A percentile compares a stretch with the other conserved stretches of the same genome.
phyloP scores from a whole-genome alignment of 2,329 filamentous ascomycete species.

The Neocucurbitaria cava region DNA sequence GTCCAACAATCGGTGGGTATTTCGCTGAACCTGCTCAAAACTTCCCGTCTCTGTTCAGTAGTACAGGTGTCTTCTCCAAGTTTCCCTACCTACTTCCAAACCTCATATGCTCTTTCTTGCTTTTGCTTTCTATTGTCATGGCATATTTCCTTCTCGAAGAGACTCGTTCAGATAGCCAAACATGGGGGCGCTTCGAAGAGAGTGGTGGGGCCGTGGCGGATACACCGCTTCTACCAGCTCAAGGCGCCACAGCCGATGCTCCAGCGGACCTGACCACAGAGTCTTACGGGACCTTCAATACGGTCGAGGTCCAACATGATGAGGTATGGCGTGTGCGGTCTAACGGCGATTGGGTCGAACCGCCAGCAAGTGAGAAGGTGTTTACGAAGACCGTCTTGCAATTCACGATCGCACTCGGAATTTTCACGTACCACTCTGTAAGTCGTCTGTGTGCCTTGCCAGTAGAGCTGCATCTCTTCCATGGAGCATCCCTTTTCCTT shows the following conservation, averaged over 20 bases:
- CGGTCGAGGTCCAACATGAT: slow-evolving; percentile 61
- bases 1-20: slow-evolving; percentile 82
- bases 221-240: slow-evolving; percentile 77
- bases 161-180: slow-evolving; percentile 84
- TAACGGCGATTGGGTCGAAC: slow-evolving; percentile 54
- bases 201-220: slow-evolving; percentile 60
- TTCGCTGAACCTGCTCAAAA: slow-evolving; percentile 79
- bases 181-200: slow-evolving; percentile 52
- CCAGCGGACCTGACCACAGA: slow-evolving; percentile 78
- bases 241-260: slow-evolving; percentile 75
- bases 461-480: background rate
- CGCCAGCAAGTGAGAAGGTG: slow-evolving; percentile 51
- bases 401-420: slow-evolving; percentile 80
- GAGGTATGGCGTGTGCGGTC: slow-evolving; percentile 60
- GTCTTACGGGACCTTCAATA: slow-evolving; percentile 76
- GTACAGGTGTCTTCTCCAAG: slow-evolving; percentile 71
- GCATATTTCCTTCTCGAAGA: slow-evolving; percentile 86
- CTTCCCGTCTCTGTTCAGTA: slow-evolving; percentile 75
- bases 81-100: slow-evolving; percentile 93
- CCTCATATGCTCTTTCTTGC: slow-evolving; percentile 77
- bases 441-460: slow-evolving; percentile 3
- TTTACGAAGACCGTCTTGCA: slow-evolving; percentile 73
- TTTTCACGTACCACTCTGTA: slow-evolving; percentile 87
- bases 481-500: background rate
- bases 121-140: slow-evolving; percentile 78